These are phyloP conservation scores for Neostapfia colusana DNA, from an alignment of 176 grass and related monocot genomes.

Conservation along the genomic window DNA sequence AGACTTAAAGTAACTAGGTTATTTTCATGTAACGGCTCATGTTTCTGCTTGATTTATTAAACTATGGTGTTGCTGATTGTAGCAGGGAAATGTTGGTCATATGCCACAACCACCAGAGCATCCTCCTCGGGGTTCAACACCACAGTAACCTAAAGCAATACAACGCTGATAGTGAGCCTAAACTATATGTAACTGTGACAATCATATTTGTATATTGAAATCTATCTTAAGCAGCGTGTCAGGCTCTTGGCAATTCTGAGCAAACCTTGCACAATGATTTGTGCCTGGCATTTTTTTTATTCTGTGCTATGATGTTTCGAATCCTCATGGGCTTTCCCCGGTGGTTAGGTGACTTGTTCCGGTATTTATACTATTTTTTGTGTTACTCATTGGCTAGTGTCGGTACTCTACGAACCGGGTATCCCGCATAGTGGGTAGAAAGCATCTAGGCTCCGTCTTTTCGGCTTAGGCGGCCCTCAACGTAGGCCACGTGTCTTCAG, in stretches of 20 bases:
- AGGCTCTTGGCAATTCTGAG: neutral
- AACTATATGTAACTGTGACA: neutral
- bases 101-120: constrained; percentile 52
- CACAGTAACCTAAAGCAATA: constrained; percentile 44
- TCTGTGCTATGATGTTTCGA: neutral
- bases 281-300: constrained; percentile 2
- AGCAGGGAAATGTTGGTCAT: constrained; percentile 71
- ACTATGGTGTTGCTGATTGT: constrained; percentile 30
- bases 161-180: constrained; percentile 1
- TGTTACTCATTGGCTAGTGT: neutral
- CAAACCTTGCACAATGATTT: neutral
- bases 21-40: neutral
- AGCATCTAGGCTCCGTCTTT: too few relatives aligned
- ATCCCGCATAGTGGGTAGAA: too few relatives aligned
- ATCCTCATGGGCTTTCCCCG: neutral
- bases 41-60: neutral
- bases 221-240: neutral
- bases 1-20: neutral
- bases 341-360: neutral
- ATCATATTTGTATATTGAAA: constrained; percentile 1
- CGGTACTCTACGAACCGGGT: too few relatives aligned
- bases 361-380: neutral
- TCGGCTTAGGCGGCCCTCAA: too few relatives aligned
- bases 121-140: constrained; percentile 55
- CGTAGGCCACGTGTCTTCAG: too few relatives aligned